These are phyloP conservation scores for Pythium graminicola DNA, from an alignment of 352 stramenopile genomes.

Conservation along the genomic window DNA sequence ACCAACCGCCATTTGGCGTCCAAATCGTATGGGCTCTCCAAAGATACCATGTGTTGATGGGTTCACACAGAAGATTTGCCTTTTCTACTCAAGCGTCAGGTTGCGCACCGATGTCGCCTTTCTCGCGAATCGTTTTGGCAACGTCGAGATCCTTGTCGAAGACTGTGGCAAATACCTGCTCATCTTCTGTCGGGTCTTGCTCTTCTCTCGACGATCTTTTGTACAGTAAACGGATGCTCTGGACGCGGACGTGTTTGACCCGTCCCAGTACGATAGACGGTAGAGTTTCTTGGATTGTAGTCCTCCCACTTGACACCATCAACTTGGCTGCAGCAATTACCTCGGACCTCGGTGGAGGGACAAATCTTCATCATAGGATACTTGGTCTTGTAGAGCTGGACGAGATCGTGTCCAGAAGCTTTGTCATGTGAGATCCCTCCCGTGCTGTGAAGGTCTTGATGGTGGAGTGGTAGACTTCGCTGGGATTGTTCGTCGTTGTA, in stretches of 20 bases:
- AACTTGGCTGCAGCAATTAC: constrained; percentile 2
- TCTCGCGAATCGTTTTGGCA: neutral
- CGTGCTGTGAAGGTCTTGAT: constrained; percentile 15
- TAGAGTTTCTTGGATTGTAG: neutral
- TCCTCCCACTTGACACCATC: constrained; percentile 5
- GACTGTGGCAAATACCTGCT: neutral
- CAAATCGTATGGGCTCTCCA: constrained; percentile 1
- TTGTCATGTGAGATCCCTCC: constrained; percentile 10
- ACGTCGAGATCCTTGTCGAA: constrained; percentile 9
- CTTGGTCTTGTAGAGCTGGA: neutral
- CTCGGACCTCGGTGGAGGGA: neutral
- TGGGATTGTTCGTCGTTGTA: constrained; percentile 17
- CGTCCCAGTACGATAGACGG: too few relatives aligned
- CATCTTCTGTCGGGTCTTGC: neutral
- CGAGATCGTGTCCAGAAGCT: constrained; percentile 10
- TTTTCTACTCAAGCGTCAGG: constrained; percentile 8
- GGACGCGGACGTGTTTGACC: too few relatives aligned
- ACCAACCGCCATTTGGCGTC: constrained; percentile 1
- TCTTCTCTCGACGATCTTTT: neutral
- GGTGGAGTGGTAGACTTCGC: constrained; percentile 16
- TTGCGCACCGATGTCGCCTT: neutral
- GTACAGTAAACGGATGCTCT: neutral
- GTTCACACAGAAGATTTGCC: constrained; percentile 1
- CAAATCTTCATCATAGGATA: neutral
- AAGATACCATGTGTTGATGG: neutral